Evolutionary conservation across 805 yeast species (phyloP).

Genomic region (Peterozyma xylosa): DNA sequence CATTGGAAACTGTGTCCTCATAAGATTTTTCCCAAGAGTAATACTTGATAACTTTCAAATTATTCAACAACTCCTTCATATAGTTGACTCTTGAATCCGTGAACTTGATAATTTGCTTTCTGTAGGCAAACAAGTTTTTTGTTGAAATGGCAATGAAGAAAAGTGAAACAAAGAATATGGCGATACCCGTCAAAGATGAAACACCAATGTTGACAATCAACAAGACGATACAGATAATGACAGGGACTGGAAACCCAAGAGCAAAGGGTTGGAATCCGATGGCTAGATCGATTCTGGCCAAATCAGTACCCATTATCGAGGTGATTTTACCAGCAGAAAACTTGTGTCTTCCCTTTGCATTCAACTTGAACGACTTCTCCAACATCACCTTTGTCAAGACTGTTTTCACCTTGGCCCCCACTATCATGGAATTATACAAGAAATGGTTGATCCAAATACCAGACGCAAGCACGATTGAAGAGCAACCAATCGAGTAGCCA

Average conservation of each 20-base stretch:
- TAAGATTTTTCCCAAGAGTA: conserved; percentile 92
- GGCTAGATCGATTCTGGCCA: conserved; percentile 74
- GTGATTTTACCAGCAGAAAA: conserved; percentile 69
- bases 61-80: conserved; percentile 71
- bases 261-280: conserved; percentile 61
- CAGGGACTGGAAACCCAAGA: conserved; percentile 55
- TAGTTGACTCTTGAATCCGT: conserved; percentile 75
- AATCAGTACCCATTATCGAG: conserved; percentile 73
- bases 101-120: conserved; percentile 48
- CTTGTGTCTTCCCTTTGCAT: conserved; percentile 46
- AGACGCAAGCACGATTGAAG: conserved; percentile 41
- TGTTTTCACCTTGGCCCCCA: conserved; percentile 69
- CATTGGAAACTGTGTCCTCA: conserved; percentile 40
- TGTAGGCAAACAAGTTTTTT: conserved; percentile 41
- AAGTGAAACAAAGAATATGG: conserved; percentile 44
- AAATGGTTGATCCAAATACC: conserved; percentile 52
- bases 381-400: conserved; percentile 64
- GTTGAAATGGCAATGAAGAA: conserved; percentile 37
- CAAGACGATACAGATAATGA: conserved; percentile 56
- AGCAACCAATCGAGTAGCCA: conserved; percentile 70
- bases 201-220: conserved; percentile 66
- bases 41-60: conserved; percentile 76
- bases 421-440: conserved; percentile 50
- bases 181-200: conserved; percentile 65
- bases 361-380: conserved; percentile 58